A percentile compares a stretch with the other conserved stretches of the same genome.
Evolutionary conservation across 148 eudicot species (phyloP).

Genomic region (Fagopyrum homotropicum): DNA sequence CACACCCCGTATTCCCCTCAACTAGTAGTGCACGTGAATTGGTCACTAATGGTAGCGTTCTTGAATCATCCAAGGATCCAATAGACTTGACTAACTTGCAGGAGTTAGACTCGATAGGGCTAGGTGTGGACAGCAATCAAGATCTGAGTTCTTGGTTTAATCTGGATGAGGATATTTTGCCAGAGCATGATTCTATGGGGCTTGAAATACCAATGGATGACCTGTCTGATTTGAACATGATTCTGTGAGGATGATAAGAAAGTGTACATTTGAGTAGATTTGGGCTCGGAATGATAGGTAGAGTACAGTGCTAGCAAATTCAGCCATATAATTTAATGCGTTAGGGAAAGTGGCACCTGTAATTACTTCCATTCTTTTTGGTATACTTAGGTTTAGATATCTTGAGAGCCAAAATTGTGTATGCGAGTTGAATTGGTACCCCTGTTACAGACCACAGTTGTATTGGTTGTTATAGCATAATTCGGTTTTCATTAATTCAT

Average conservation of each 20-base stretch:
- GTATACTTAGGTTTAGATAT: conserved; percentile 11
- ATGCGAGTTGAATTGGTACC: not conserved
- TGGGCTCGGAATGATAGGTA: conserved; percentile 21
- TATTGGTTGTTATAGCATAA: not conserved
- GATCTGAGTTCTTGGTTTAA: conserved; percentile 70
- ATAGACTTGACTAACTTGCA: conserved; percentile 34
- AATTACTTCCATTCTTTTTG: not conserved
- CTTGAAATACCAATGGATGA: conserved; percentile 51
- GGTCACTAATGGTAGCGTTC: not conserved
- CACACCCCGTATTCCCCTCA: conserved; percentile 4
- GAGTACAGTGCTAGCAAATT: conserved; percentile 2
- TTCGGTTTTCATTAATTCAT: not conserved
- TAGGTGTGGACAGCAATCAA: conserved; percentile 48
- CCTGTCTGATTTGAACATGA: conserved; percentile 64
- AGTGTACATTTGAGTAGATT: conserved; percentile 41
- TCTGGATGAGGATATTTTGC: conserved; percentile 62
- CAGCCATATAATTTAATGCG: not conserved
- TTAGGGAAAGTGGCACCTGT: not conserved
- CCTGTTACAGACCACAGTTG: not conserved
- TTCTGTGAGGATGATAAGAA: conserved; percentile 26
- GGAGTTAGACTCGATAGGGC: conserved; percentile 51
- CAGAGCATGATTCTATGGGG: conserved; percentile 16
- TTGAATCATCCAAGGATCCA: conserved; percentile 3
- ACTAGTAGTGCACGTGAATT: not conserved
- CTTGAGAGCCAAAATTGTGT: conserved; percentile 1